Evolutionary conservation across 2,329 filamentous ascomycete genomes (phyloP).

Genomic region (Alternaria sp.): DNA sequence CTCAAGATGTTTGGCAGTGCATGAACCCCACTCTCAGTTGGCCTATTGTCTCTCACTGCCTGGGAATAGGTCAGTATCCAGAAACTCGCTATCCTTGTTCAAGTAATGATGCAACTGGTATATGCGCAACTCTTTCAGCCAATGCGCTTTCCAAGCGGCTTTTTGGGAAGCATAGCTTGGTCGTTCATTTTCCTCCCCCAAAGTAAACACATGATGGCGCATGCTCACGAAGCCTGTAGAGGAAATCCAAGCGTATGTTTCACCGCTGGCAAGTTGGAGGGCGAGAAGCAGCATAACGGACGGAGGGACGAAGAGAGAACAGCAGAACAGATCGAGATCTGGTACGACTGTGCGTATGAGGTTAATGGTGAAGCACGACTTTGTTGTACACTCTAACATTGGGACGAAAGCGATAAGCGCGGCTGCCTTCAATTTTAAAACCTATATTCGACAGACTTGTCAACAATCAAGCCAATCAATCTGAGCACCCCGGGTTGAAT

Average conservation of each 20-base stretch:
- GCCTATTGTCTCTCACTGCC: constrained; percentile 47
- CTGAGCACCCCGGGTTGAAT: too few relatives aligned
- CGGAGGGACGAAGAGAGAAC: constrained; percentile 47
- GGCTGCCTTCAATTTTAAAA: constrained; percentile 55
- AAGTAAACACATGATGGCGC: constrained; percentile 43
- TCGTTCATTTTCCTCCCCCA: constrained; percentile 52
- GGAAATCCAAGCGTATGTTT: constrained; percentile 48
- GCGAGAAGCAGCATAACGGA: constrained; percentile 51
- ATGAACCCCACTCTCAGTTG: constrained; percentile 53
- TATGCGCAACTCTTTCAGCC: constrained; percentile 42
- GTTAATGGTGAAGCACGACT: constrained; percentile 19
- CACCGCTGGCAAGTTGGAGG: constrained; percentile 51
- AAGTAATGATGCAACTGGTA: constrained; percentile 19
- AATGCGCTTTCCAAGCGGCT: constrained; percentile 42
- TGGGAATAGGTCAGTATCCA: constrained; percentile 55
- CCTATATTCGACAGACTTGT: too few relatives aligned
- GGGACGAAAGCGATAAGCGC: constrained; percentile 44
- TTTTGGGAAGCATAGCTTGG: constrained; percentile 51
- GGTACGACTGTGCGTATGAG: constrained; percentile 40
- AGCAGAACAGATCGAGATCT: constrained; percentile 52
- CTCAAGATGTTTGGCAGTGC: constrained; percentile 50
- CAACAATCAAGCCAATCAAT: too few relatives aligned
- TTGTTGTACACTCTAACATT: constrained; percentile 31
- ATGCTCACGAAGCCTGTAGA: constrained; percentile 44
- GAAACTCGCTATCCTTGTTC: constrained; percentile 27